Evolutionary conservation across 306 rosid species (phyloP).

Genomic region (Elaeagnus macrophylla): DNA sequence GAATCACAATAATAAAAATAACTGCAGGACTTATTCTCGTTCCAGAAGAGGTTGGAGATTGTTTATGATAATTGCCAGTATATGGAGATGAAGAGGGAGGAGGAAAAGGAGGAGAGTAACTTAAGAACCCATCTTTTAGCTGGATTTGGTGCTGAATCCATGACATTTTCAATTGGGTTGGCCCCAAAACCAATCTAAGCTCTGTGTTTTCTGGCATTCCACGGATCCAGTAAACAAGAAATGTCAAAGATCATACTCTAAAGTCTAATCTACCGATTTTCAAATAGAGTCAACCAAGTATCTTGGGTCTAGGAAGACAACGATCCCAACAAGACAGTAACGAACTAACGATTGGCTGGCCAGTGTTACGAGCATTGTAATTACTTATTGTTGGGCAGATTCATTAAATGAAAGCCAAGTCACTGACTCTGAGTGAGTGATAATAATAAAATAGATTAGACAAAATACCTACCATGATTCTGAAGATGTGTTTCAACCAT

Average conservation of each 20-base stretch:
- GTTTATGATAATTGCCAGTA: constrained; percentile 31
- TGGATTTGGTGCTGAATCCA: constrained; percentile 53
- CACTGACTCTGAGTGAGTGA: constrained; percentile 11
- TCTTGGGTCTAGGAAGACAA: constrained; percentile 19
- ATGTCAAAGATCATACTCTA: constrained; percentile 17
- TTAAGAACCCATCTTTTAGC: constrained; percentile 63
- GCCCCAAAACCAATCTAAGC: constrained; percentile 34
- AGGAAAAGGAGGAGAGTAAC: constrained; percentile 53
- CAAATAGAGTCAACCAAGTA: constrained; percentile 31
- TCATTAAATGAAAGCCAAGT: constrained; percentile 14
- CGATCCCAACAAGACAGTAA: constrained; percentile 8
- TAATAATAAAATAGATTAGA: constrained; percentile 6
- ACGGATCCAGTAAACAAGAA: constrained; percentile 25
- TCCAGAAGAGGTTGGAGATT: constrained; percentile 34
- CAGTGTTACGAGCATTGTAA: constrained; percentile 3
- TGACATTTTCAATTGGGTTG: constrained; percentile 72
- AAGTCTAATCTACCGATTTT: constrained; percentile 14
- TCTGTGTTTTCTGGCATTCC: constrained; percentile 36
- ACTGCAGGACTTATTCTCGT: constrained; percentile 87
- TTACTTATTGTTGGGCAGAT: constrained; percentile 11
- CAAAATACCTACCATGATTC: constrained; percentile 35
- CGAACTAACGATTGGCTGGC: constrained; percentile 10
- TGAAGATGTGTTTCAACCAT: constrained; percentile 18
- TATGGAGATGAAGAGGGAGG: constrained; percentile 38
- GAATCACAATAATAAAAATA: constrained; percentile 82